These are phyloP conservation scores for Insectozyma bohioensis DNA, from an alignment of 1,139 yeast species.

Conservation along the genomic window DNA sequence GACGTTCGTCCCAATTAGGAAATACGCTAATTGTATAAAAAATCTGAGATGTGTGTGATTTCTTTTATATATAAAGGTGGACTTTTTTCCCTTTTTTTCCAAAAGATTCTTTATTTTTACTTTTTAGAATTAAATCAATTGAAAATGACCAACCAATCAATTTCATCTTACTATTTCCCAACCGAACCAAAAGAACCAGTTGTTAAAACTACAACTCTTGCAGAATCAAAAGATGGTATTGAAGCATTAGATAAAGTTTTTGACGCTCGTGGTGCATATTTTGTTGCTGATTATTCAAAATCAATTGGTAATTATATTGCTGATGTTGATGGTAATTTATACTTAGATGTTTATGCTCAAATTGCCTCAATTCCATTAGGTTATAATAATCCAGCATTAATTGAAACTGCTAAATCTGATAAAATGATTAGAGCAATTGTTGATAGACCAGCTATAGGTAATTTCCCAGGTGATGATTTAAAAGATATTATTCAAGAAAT, in stretches of 20 bases:
- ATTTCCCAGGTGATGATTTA: constrained; percentile 67
- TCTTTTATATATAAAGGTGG: neutral
- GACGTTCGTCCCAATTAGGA: constrained; percentile 1
- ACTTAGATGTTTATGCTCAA: constrained; percentile 73
- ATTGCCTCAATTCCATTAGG: constrained; percentile 79
- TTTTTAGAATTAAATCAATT: neutral
- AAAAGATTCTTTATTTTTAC: neutral
- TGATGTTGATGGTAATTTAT: constrained; percentile 68
- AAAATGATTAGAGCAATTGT: constrained; percentile 67
- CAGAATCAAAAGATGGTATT: constrained; percentile 48
- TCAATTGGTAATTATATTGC: constrained; percentile 70
- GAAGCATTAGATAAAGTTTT: constrained; percentile 53
- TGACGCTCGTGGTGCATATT: constrained; percentile 67
- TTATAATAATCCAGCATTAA: constrained; percentile 72
- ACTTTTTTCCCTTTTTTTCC: neutral
- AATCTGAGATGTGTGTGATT: no score
- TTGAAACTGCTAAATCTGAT: constrained; percentile 60
- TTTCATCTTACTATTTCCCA: constrained; percentile 59
- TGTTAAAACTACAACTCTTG: constrained; percentile 55
- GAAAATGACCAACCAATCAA: constrained; percentile 27
- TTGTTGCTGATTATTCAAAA: constrained; percentile 66
- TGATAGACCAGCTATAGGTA: constrained; percentile 77
- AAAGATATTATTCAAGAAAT: constrained; percentile 56
- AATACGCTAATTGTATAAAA: neutral
- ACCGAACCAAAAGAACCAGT: constrained; percentile 64